Percentiles rank a stretch among this genome's conserved stretches.
These are phyloP conservation scores for Fusarium nodosum DNA, from an alignment of 2,329 filamentous ascomycete genomes.

Conservation along the genomic window DNA sequence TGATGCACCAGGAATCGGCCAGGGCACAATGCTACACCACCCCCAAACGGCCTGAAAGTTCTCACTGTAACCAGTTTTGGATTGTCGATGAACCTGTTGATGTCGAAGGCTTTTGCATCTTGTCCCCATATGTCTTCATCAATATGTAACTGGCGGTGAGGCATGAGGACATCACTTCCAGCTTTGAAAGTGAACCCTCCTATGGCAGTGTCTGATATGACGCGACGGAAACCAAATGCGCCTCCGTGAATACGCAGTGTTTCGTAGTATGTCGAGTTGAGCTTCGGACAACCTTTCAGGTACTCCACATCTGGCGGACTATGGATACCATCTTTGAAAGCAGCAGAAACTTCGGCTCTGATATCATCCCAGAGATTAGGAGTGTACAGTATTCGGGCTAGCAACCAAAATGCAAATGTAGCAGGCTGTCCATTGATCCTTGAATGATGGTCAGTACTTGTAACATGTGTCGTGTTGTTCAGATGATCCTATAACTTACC, in stretches of 20 bases:
- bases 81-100: background rate
- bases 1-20: background rate
- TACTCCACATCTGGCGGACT: background rate
- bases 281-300: background rate
- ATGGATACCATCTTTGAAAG: background rate
- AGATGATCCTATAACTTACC: background rate
- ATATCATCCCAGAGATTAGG: background rate
- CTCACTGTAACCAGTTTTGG: background rate
- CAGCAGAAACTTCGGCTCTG: background rate
- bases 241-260: background rate
- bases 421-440: conserved; percentile 6
- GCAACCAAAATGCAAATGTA: background rate
- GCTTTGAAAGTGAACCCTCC: background rate
- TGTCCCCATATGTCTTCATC: background rate
- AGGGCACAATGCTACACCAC: background rate
- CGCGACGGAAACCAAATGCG: background rate
- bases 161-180: background rate
- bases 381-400: background rate
- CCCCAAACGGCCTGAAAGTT: background rate
- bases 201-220: background rate
- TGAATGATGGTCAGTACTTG: background rate
- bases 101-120: background rate
- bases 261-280: conserved; percentile 3
- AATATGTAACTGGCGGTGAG: background rate
- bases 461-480: fast-evolving